Evolutionary conservation across 306 rosid genomes (phyloP).

Genomic region (Coriaria nepalensis): DNA sequence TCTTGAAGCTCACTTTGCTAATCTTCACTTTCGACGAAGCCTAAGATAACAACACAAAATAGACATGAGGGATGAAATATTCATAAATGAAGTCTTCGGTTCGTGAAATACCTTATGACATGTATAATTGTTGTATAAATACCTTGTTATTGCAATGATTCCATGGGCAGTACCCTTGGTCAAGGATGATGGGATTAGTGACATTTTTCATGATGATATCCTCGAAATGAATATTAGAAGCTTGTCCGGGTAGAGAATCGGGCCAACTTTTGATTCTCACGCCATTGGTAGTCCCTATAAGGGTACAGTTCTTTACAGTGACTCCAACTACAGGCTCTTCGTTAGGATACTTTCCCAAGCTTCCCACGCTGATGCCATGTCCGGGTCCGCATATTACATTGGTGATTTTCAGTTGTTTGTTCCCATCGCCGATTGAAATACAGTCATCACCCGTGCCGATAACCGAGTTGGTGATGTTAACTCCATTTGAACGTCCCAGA

Average conservation of each 20-base stretch:
- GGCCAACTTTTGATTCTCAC: constrained; percentile 44
- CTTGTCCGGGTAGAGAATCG: constrained; percentile 29
- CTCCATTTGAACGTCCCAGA: constrained; percentile 25
- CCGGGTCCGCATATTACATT: constrained; percentile 36
- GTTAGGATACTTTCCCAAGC: constrained; percentile 34
- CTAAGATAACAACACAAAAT: too few relatives aligned
- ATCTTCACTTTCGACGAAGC: too few relatives aligned
- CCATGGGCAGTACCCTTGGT: constrained; percentile 33
- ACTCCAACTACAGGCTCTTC: constrained; percentile 35
- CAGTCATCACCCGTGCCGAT: constrained; percentile 37
- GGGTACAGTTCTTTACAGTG: constrained; percentile 23
- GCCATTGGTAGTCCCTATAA: constrained; percentile 31
- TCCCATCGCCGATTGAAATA: constrained; percentile 39
- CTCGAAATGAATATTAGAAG: constrained; percentile 36
- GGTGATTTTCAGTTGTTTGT: constrained; percentile 26
- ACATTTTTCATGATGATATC: constrained; percentile 40
- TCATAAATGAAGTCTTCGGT: too few relatives aligned
- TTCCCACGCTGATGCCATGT: constrained; percentile 44
- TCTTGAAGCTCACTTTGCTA: too few relatives aligned
- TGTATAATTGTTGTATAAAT: too few relatives aligned
- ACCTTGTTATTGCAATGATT: constrained; percentile 27
- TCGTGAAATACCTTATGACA: too few relatives aligned
- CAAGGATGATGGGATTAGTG: constrained; percentile 39
- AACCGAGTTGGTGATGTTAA: constrained; percentile 19
- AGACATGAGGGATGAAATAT: too few relatives aligned